Conservation (phyloP, 768 basidiomycete genomes). For the Mycena kentingensis region DNA sequence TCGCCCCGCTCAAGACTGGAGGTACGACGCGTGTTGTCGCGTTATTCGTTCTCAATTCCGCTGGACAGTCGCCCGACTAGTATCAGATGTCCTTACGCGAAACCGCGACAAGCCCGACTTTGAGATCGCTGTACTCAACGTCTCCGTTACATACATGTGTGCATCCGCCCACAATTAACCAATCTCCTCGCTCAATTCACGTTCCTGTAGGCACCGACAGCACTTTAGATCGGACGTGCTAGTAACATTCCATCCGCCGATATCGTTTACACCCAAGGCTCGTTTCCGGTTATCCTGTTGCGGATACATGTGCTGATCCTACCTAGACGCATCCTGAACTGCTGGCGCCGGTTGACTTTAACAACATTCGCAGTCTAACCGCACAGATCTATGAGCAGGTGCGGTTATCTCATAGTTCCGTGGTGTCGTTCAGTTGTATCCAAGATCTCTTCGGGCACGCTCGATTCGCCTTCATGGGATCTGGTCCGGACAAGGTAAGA, state of each 20-base stretch:
- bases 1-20: constrained; percentile 86
- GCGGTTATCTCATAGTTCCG: neutral
- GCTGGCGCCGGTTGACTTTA: constrained; percentile 64
- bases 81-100: constrained; percentile 74
- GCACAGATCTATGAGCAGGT: constrained; percentile 55
- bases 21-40: constrained; percentile 39
- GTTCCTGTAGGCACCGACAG: constrained; percentile 65
- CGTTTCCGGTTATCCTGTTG: neutral
- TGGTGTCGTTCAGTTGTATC: neutral
- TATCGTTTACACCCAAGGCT: constrained; percentile 67
- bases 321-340: constrained; percentile 70
- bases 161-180: neutral
- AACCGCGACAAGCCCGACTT: constrained; percentile 70
- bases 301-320: neutral
- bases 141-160: constrained; percentile 83
- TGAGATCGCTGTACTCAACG: constrained; percentile 71
- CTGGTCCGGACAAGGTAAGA: too few species aligned
- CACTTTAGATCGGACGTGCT: constrained; percentile 88
- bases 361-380: constrained; percentile 61
- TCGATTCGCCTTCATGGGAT: constrained; percentile 86
- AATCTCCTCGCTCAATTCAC: constrained; percentile 6
- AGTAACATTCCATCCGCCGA: constrained; percentile 76
- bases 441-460: constrained; percentile 71
- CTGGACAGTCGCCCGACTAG: constrained; percentile 71
- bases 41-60: neutral